A percentile compares a stretch with the other conserved stretches of the same genome.
Evolutionary conservation across 176 grass and related monocot genomes (phyloP).

Genomic region (Zea luxurians): DNA sequence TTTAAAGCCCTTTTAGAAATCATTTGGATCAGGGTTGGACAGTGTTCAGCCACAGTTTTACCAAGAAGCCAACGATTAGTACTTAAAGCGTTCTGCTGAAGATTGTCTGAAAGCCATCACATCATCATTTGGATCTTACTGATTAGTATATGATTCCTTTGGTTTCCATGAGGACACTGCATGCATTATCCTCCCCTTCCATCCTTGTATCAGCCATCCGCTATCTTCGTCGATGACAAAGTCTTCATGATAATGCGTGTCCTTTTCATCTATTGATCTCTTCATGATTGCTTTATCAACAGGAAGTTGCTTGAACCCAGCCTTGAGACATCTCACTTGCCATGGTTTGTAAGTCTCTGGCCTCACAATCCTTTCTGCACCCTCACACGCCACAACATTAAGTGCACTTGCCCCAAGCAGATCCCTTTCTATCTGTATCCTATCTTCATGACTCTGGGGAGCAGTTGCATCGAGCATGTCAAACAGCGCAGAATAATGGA

Average conservation of each 20-base stretch:
- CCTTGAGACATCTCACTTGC: constrained; percentile 46
- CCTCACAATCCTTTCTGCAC: constrained; percentile 49
- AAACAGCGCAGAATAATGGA: constrained; percentile 53
- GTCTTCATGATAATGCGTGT: constrained; percentile 45
- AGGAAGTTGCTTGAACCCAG: constrained; percentile 50
- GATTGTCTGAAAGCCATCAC: neutral
- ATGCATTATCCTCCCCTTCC: constrained; percentile 48
- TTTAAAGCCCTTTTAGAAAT: no score
- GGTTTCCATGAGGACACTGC: constrained; percentile 53
- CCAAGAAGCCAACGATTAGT: no score
- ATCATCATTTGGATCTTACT: constrained; percentile 9
- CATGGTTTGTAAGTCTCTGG: constrained; percentile 55
- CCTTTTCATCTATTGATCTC: constrained; percentile 18
- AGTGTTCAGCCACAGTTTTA: no score
- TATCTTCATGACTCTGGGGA: constrained; percentile 37
- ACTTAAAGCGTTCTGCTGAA: neutral
- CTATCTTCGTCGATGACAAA: constrained; percentile 49
- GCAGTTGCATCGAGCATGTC: constrained; percentile 60
- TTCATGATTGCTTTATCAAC: constrained; percentile 42
- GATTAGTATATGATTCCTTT: neutral
- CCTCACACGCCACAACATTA: constrained; percentile 58
- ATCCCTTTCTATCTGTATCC: constrained; percentile 40
- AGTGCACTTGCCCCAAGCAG: neutral
- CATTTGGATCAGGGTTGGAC: no score
- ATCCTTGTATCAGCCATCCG: constrained; percentile 52